Evolutionary conservation across 2,329 filamentous ascomycete genomes (phyloP).

Genomic region (Penicillium sp.): DNA sequence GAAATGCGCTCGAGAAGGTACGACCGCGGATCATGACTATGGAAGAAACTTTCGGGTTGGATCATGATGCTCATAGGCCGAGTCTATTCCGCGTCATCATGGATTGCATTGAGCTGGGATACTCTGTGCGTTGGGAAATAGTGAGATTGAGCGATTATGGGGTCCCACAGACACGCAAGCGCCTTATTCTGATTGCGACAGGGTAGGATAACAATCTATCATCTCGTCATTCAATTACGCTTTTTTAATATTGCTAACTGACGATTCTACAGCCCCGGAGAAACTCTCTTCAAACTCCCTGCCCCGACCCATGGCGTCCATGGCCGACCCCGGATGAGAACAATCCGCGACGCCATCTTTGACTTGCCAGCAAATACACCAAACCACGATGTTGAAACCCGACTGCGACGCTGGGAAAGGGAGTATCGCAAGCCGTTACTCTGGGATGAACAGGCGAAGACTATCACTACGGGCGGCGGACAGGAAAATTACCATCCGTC

Average conservation of each 20-base stretch:
- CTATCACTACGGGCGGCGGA: slow-evolving; percentile 67
- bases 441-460: slow-evolving; percentile 55
- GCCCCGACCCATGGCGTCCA: slow-evolving; percentile 58
- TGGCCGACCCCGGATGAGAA: slow-evolving; percentile 41
- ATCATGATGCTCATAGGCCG: slow-evolving; percentile 53
- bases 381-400: slow-evolving; percentile 47
- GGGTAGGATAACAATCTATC: slow-evolving; percentile 45
- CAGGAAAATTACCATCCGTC: slow-evolving; percentile 67
- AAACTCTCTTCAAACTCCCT: slow-evolving; percentile 70
- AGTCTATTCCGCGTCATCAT: slow-evolving; percentile 66
- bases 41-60: slow-evolving; percentile 76
- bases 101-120: slow-evolving; percentile 67
- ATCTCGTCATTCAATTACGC: neutral
- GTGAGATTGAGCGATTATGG: slow-evolving; percentile 57
- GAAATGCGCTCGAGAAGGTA: slow-evolving; percentile 59
- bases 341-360: slow-evolving; percentile 48
- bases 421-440: slow-evolving; percentile 49
- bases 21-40: slow-evolving; percentile 73
- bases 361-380: slow-evolving; percentile 44
- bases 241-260: neutral
- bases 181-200: slow-evolving; percentile 58
- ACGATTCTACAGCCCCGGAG: slow-evolving; percentile 63
- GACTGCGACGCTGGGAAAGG: slow-evolving; percentile 24
- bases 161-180: slow-evolving; percentile 52
- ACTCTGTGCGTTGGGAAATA: slow-evolving; percentile 71